A percentile compares a stretch with the other conserved stretches of the same genome.
Conservation (phyloP, 2,329 filamentous ascomycete species). For the Exophiala sideris region DNA sequence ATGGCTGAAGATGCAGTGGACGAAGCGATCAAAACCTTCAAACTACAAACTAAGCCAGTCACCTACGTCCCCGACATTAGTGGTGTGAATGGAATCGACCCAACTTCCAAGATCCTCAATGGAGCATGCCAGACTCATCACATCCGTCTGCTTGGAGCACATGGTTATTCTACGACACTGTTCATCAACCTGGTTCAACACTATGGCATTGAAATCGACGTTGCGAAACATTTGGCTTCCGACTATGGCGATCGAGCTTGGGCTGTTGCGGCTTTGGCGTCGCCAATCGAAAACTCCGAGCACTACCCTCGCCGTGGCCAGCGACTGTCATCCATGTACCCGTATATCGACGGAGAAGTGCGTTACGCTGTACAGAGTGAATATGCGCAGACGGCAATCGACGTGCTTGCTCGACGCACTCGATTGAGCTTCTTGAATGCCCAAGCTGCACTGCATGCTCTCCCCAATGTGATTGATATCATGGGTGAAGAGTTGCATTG, state of each 20-base stretch:
- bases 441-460: slow-evolving; percentile 79
- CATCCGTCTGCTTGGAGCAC: slow-evolving; percentile 75
- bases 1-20: slow-evolving; percentile 91
- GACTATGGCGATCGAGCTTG: slow-evolving; percentile 91
- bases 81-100: slow-evolving; percentile 27
- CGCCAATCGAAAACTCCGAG: slow-evolving; percentile 63
- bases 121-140: slow-evolving; percentile 80
- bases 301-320: slow-evolving; percentile 81
- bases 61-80: slow-evolving; percentile 24
- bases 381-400: slow-evolving; percentile 85
- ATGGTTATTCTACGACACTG: slow-evolving; percentile 83
- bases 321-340: slow-evolving; percentile 78
- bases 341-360: slow-evolving; percentile 88
- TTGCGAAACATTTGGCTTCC: slow-evolving; percentile 80
- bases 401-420: slow-evolving; percentile 80
- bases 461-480: slow-evolving; percentile 81
- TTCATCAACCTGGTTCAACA: slow-evolving; percentile 96
- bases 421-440: slow-evolving; percentile 87
- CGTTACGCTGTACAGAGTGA: slow-evolving; percentile 84
- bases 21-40: slow-evolving; percentile 42
- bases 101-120: slow-evolving; percentile 39
- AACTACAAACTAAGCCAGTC: slow-evolving; percentile 22
- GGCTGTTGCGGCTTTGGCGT: slow-evolving; percentile 78
- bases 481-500: slow-evolving; percentile 82
- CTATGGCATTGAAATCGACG: slow-evolving; percentile 85